A percentile compares a stretch with the other conserved stretches of the same genome.
phyloP scores from a whole-genome alignment of 2,329 filamentous ascomycete genomes.

The Colletotrichum kahawae region DNA sequence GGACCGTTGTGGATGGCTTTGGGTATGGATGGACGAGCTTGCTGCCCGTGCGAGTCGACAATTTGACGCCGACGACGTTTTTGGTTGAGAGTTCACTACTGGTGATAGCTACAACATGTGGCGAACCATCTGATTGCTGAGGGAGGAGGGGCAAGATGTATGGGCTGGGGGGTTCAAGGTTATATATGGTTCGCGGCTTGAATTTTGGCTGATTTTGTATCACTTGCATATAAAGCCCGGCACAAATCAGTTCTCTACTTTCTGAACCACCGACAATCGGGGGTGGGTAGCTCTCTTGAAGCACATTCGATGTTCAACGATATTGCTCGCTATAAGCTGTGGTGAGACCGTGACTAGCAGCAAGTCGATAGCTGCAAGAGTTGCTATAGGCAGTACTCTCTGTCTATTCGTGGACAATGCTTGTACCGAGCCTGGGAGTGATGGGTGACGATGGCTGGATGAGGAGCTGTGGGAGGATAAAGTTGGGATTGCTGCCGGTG shows the following conservation, averaged over 20 bases:
- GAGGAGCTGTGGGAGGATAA: neutral
- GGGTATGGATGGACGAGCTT: neutral
- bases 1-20: accelerated
- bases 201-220: accelerated
- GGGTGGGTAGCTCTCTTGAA: too few relatives aligned
- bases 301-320: too few relatives aligned
- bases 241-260: neutral
- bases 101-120: neutral
- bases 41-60: accelerated
- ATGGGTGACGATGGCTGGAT: neutral
- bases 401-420: neutral
- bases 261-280: neutral
- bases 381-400: accelerated
- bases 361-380: neutral
- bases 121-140: neutral
- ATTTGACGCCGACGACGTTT: neutral
- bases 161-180: neutral
- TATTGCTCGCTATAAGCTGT: neutral
- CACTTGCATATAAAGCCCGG: neutral
- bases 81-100: neutral
- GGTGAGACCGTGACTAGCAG: neutral
- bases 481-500: neutral
- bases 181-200: accelerated
- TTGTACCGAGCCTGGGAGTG: neutral
- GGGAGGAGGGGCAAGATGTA: neutral